Base-by-base conservation (phyloP, 2,329 filamentous ascomycete species). In the Monilinia aucupariae region DNA sequence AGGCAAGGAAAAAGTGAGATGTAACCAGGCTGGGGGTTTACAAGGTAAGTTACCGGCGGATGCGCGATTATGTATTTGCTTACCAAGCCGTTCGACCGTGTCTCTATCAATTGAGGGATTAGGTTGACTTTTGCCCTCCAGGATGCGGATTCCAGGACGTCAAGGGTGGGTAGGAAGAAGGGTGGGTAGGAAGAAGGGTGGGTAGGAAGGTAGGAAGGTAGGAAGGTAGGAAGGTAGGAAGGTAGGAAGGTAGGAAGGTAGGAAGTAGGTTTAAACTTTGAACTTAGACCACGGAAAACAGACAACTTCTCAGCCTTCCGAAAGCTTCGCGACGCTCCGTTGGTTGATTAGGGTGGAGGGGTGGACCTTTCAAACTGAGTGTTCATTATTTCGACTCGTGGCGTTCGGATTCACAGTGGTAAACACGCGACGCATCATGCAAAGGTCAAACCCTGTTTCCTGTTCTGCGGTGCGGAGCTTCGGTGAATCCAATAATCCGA, bases 21-120 rank as follows among this genome's bases (percentile, higher is more conserved):
- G 22, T 41, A 48, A 62, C n/a, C 53, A 27, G n/a, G 47, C 15
- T 51, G n/a, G n/a, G 30, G 27, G 20, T 34, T 56, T 45, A 37
- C 13, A 48, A 62, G n/a, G 59, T 41, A 62, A 56, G 59, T 39
- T 56, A 62, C 51, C 48, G 10, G 47, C 20, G 25, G 22, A 51
- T 12, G 41, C 50, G 53, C 53, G 53, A n/a, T 45, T 32, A 56
- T 45, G 43, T 55, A 27, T 22, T 25, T 34, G 27, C 25, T 34
- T 6, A 55, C 32, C 32, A 45, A 56, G 39, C 53, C 39, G 53
- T 56, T 12, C 43, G 45, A 45, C 27, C 39, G 25, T 32, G 20
- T 10, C n/a, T n/a, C 6, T 10, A 9, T 34, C 12, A 30, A 56
- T 20, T 47, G 53, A n/a, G n/a, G n/a, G n/a, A 47, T 47, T 51